Evolutionary conservation across 2,329 filamentous ascomycete genomes (phyloP).

Genomic region (Colletotrichum echinochloae): DNA sequence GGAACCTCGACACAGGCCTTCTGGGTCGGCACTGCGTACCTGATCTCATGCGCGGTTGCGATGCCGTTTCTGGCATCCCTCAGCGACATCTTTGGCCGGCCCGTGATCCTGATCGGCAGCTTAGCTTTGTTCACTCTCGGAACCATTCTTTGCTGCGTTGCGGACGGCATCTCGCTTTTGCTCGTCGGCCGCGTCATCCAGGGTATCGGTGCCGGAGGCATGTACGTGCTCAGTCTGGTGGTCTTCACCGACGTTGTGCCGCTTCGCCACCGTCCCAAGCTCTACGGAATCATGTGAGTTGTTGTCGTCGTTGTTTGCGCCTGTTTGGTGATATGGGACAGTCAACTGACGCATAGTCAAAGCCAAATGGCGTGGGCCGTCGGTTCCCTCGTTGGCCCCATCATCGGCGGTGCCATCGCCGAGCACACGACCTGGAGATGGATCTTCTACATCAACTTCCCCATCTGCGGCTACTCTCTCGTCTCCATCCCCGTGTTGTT

Average conservation of each 20-base stretch:
- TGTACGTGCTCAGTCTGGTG: constrained; percentile 55
- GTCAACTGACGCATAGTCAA: neutral
- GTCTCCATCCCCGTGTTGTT: constrained; percentile 56
- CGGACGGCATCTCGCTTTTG: constrained; percentile 49
- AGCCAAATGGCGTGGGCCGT: constrained; percentile 53
- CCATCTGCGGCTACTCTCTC: constrained; percentile 55
- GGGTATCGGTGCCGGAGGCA: constrained; percentile 56
- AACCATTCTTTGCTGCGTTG: constrained; percentile 54
- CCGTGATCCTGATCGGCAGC: constrained; percentile 49
- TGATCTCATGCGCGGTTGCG: constrained; percentile 45
- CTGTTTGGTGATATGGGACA: fast-evolving
- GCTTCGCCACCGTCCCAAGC: constrained; percentile 55
- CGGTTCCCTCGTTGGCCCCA: constrained; percentile 55
- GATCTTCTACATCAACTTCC: constrained; percentile 63
- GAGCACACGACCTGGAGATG: constrained; percentile 57
- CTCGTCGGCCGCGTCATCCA: constrained; percentile 55
- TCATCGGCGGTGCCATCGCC: constrained; percentile 53
- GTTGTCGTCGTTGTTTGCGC: too few relatives aligned
- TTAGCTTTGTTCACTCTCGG: constrained; percentile 57
- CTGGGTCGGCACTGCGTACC: constrained; percentile 47
- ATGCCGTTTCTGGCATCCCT: constrained; percentile 49
- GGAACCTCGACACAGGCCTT: constrained; percentile 46
- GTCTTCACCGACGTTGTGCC: constrained; percentile 58
- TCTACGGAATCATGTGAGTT: constrained; percentile 53
- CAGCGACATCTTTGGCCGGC: constrained; percentile 52